Conservation (phyloP, 805 yeast species). For the Cyberlindnera samutprakarnensis region DNA sequence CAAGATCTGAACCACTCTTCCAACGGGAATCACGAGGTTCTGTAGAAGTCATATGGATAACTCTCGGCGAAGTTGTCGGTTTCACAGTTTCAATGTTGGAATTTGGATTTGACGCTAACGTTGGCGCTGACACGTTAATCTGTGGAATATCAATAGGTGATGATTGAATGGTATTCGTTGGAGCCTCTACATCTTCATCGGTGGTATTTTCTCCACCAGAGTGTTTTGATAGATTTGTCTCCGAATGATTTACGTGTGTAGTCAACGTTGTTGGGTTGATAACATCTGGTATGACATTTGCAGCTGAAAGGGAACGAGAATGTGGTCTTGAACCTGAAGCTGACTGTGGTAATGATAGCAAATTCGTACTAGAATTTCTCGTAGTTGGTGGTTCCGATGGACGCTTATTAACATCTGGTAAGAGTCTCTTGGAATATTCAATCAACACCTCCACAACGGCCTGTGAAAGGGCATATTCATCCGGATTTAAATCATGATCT, state of each 20-base stretch:
- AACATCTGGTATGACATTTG: conserved; percentile 34
- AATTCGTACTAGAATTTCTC: conserved; percentile 12
- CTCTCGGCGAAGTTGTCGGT: no score
- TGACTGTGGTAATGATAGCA: conserved; percentile 10
- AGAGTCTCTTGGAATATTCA: conserved; percentile 71
- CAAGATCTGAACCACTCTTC: conserved; percentile 3
- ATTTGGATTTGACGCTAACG: conserved; percentile 1
- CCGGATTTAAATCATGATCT: conserved; percentile 85
- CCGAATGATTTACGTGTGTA: conserved; percentile 3
- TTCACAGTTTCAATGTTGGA: no score
- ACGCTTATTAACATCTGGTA: conserved; percentile 44
- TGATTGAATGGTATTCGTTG: neutral
- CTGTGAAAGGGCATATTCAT: conserved; percentile 82
- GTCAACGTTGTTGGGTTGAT: conserved; percentile 15
- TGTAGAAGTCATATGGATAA: no score
- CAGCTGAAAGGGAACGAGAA: conserved; percentile 37
- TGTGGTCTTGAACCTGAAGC: conserved; percentile 22
- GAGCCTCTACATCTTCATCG: conserved; percentile 8
- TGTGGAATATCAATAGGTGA: conserved; percentile 9
- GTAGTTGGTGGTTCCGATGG: conserved; percentile 4
- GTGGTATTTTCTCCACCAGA: conserved; percentile 5
- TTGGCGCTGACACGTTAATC: neutral
- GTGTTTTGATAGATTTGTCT: conserved; percentile 6
- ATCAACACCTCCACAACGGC: conserved; percentile 83
- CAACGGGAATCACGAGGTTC: conserved; percentile 26